Evolutionary conservation across 805 yeast species (phyloP).

Genomic region (Yarrowia keelungensis): DNA sequence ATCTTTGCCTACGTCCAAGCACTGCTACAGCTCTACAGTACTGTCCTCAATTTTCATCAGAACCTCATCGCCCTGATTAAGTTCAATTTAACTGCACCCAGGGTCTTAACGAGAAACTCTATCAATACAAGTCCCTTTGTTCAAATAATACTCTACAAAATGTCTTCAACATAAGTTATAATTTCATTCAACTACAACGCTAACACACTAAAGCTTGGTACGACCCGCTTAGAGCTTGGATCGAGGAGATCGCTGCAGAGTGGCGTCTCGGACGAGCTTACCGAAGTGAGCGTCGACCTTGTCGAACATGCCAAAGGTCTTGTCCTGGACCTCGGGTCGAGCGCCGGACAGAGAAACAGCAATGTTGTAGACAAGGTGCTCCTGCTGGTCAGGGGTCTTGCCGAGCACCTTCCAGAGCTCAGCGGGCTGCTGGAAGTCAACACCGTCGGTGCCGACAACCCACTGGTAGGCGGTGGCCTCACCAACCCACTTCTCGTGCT

Average conservation of each 20-base stretch:
- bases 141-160: neutral
- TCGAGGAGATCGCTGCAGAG: constrained; percentile 59
- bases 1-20: too few species aligned
- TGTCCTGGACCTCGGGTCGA: constrained; percentile 74
- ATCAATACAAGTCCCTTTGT: neutral
- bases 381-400: constrained; percentile 81
- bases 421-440: constrained; percentile 80
- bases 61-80: neutral
- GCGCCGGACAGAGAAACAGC: constrained; percentile 76
- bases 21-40: too few species aligned
- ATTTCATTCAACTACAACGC: constrained; percentile 29
- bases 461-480: constrained; percentile 88
- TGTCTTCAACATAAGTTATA: constrained; percentile 7
- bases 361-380: constrained; percentile 80
- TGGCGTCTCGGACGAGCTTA: constrained; percentile 68
- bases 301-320: constrained; percentile 75
- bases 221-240: constrained; percentile 29
- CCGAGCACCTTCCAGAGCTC: constrained; percentile 80
- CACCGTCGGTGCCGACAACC: constrained; percentile 67
- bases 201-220: constrained; percentile 25
- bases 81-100: constrained; percentile 1
- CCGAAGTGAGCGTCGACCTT: constrained; percentile 77
- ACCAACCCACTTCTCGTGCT: constrained; percentile 83
- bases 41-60: neutral
- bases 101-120: constrained; percentile 1